Evolutionary conservation across 2,329 filamentous ascomycete genomes (phyloP).

Genomic region (Monosporascus ibericus): DNA sequence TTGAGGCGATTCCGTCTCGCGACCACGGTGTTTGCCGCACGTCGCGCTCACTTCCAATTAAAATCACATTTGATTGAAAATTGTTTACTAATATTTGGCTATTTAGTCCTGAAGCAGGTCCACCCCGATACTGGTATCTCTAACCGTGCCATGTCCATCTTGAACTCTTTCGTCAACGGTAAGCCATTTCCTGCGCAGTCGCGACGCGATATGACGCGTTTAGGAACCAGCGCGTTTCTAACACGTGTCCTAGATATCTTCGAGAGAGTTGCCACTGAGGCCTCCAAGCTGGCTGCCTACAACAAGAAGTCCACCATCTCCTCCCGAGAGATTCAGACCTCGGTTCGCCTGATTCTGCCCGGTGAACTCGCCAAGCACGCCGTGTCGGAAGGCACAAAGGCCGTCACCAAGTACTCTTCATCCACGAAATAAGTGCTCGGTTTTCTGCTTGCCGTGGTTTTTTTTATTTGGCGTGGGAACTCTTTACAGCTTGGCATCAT

Average conservation of each 20-base stretch:
- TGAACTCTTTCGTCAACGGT: slow-evolving; percentile 99
- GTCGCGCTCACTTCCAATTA: background rate
- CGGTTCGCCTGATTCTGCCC: slow-evolving; percentile 94
- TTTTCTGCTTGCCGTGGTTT: slow-evolving; percentile 42
- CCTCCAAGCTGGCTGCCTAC: slow-evolving; percentile 97
- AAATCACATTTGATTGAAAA: too few species aligned
- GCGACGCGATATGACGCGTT: background rate
- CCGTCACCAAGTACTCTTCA: slow-evolving; percentile 99
- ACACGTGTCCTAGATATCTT: slow-evolving; percentile 72
- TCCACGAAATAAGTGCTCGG: slow-evolving; percentile 82
- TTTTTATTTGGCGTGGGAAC: slow-evolving; percentile 50
- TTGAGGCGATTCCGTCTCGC: slow-evolving; percentile 1
- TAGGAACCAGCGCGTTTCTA: slow-evolving; percentile 11
- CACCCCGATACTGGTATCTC: slow-evolving; percentile 99
- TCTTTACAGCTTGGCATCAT: slow-evolving; percentile 51
- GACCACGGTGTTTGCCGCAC: background rate
- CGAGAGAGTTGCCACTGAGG: slow-evolving; percentile 97
- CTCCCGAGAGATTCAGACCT: slow-evolving; percentile 98
- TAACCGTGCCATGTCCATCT: slow-evolving; percentile 98
- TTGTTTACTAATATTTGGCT: slow-evolving; percentile 22
- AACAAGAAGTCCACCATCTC: slow-evolving; percentile 99
- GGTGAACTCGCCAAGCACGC: slow-evolving; percentile 99
- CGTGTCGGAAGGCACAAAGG: slow-evolving; percentile 99
- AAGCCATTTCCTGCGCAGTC: slow-evolving; percentile 29
- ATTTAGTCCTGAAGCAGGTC: slow-evolving; percentile 94